Evolutionary conservation across 164 flowering plant genomes (phyloP).

Genomic region (Magnolia changhungtana): DNA sequence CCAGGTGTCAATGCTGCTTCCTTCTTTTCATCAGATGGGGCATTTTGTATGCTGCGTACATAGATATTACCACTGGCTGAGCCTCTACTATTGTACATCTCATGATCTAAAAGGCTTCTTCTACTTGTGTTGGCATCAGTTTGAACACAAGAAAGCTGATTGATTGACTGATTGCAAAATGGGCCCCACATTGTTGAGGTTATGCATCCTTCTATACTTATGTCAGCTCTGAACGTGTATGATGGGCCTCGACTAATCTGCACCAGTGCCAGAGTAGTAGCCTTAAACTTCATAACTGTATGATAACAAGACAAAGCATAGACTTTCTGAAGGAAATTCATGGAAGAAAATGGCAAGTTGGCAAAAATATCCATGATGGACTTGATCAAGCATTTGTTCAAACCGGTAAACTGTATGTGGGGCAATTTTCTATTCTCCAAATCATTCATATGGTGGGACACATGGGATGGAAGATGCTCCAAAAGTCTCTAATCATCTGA

Average conservation of each 20-base stretch:
- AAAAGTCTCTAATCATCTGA: no score
- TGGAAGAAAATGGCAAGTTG: no score
- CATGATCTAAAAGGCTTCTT: slow-evolving; percentile 18
- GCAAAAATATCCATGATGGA: not conserved
- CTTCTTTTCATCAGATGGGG: not conserved
- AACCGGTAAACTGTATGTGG: not conserved
- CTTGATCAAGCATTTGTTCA: not conserved
- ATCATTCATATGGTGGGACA: not conserved
- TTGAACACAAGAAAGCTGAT: slow-evolving; percentile 52
- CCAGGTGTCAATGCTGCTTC: not conserved
- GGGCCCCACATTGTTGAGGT: slow-evolving; percentile 58
- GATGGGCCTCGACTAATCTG: slow-evolving; percentile 77
- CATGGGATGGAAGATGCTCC: no score
- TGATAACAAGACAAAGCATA: not conserved
- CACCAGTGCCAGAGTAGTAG: slow-evolving; percentile 17
- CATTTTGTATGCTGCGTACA: not conserved
- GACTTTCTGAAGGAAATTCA: not conserved
- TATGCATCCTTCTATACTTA: slow-evolving; percentile 72
- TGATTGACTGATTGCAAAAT: slow-evolving; percentile 71
- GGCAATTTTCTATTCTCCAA: not conserved
- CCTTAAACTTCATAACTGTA: not conserved
- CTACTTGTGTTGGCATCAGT: slow-evolving; percentile 23
- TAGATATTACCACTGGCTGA: not conserved
- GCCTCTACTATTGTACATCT: slow-evolving; percentile 17
- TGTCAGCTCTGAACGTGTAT: slow-evolving; percentile 55